A percentile compares a stretch with the other conserved stretches of the same genome.
Evolutionary conservation across 2,329 filamentous ascomycete genomes (phyloP).

Genomic region (Ceratocystis destructans): DNA sequence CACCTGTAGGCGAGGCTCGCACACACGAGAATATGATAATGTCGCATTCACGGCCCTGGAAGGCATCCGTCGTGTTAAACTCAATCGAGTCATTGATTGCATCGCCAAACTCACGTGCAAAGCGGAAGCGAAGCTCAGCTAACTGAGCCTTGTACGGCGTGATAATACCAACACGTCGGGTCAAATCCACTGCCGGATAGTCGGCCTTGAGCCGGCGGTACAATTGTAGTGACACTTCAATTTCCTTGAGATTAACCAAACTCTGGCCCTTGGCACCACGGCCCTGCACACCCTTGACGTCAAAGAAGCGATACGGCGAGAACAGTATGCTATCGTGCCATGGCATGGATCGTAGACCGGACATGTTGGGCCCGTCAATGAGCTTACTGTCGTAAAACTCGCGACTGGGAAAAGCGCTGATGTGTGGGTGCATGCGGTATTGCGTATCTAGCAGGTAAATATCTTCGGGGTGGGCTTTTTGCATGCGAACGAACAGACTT

Average conservation of each 20-base stretch:
- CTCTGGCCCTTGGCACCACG: constrained; percentile 75
- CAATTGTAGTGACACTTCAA: constrained; percentile 72
- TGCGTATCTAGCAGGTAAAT: constrained; percentile 94
- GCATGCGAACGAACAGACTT: constrained; percentile 96
- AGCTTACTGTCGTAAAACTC: constrained; percentile 87
- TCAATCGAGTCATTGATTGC: constrained; percentile 67
- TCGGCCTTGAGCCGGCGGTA: constrained; percentile 68
- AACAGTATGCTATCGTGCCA: constrained; percentile 78
- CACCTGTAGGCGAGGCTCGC: constrained; percentile 77
- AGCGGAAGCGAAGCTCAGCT: constrained; percentile 61
- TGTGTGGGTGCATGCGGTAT: constrained; percentile 98
- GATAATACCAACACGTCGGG: constrained; percentile 85
- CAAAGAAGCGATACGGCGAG: constrained; percentile 92
- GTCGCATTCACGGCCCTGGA: constrained; percentile 91
- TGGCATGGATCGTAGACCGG: constrained; percentile 54
- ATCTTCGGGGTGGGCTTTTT: constrained; percentile 73
- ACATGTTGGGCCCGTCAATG: constrained; percentile 76
- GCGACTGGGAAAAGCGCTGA: constrained; percentile 76
- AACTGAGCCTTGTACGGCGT: constrained; percentile 96
- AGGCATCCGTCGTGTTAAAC: constrained; percentile 98
- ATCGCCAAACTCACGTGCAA: constrained; percentile 58
- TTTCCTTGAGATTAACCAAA: constrained; percentile 73
- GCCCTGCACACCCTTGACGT: constrained; percentile 78
- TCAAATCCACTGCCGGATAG: constrained; percentile 54
- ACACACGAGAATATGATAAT: constrained; percentile 99